Evolutionary conservation across 164 flowering plant species (phyloP).

Genomic region (Aristolochia fimbriata): DNA sequence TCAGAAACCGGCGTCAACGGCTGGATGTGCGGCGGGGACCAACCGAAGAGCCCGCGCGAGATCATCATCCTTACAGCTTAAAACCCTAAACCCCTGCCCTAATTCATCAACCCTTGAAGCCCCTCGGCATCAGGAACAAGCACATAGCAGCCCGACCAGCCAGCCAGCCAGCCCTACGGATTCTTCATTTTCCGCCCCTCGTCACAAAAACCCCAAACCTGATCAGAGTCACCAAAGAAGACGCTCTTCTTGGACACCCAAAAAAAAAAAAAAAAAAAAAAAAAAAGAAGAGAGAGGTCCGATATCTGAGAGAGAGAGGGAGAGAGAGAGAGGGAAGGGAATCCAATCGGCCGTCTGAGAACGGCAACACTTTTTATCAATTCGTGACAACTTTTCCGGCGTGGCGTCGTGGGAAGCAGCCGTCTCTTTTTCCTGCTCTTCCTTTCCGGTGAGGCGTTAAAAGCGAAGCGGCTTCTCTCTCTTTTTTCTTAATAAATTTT

Average conservation of each 20-base stretch:
- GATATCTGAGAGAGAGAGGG: not conserved
- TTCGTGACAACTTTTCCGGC: not conserved
- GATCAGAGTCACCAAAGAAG: not conserved
- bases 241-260: not conserved
- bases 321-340: not conserved
- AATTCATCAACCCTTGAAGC: not conserved
- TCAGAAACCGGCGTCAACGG: conserved; percentile 97
- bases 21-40: conserved; percentile 98
- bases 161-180: not conserved
- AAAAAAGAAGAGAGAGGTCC: not conserved
- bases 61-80: conserved; percentile 51
- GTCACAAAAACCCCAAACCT: too few relatives aligned
- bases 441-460: too few relatives aligned
- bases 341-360: not conserved
- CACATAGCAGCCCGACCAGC: too few relatives aligned
- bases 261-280: not conserved
- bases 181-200: not conserved
- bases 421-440: too few relatives aligned
- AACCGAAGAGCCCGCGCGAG: conserved; percentile 90
- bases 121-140: not conserved
- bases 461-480: not conserved
- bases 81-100: conserved; percentile 1
- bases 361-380: not conserved
- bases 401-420: not conserved
- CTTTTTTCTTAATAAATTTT: not conserved